These are phyloP conservation scores for Oryza nivara DNA, from an alignment of 176 grass and related monocot genomes.

Conservation along the genomic window DNA sequence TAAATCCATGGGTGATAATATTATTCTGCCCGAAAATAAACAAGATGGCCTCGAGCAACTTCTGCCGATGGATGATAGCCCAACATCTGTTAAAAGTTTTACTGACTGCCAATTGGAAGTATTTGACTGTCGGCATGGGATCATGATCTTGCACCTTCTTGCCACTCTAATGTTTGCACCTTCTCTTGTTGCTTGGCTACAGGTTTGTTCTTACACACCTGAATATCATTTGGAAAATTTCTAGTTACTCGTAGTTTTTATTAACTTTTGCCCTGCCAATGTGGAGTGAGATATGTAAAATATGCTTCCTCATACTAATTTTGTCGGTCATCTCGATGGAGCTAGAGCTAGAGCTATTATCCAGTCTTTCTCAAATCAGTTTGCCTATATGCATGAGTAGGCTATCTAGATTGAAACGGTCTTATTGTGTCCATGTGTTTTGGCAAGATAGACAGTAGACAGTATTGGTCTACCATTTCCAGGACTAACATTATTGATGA, in stretches of 20 bases:
- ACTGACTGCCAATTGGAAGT: slow-evolving; percentile 84
- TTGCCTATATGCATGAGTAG: not conserved
- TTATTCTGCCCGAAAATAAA: slow-evolving; percentile 54
- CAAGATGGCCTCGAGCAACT: slow-evolving; percentile 59
- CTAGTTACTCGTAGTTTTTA: not conserved
- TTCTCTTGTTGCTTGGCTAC: slow-evolving; percentile 92
- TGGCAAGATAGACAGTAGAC: not conserved
- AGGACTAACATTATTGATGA: no score
- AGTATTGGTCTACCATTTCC: not conserved
- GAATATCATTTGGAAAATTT: slow-evolving; percentile 22
- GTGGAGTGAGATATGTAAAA: not conserved
- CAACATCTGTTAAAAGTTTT: slow-evolving; percentile 75
- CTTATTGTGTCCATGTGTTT: not conserved
- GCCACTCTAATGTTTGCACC: slow-evolving; percentile 83
- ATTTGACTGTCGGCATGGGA: slow-evolving; percentile 75
- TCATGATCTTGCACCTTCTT: slow-evolving; percentile 88
- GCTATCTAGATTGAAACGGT: not conserved
- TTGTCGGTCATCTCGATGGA: slow-evolving; percentile 16
- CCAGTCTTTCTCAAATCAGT: not conserved
- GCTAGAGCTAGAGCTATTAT: not conserved
- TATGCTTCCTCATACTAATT: slow-evolving; percentile 23
- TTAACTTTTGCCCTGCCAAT: not conserved
- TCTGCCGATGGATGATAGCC: slow-evolving; percentile 75
- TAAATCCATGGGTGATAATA: slow-evolving; percentile 48
- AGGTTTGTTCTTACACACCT: slow-evolving; percentile 56